Evolutionary conservation across 331 rosid species (phyloP), one percentile per base, ranked within the genome.

Genomic region (Stylosanthes scabra): DNA sequence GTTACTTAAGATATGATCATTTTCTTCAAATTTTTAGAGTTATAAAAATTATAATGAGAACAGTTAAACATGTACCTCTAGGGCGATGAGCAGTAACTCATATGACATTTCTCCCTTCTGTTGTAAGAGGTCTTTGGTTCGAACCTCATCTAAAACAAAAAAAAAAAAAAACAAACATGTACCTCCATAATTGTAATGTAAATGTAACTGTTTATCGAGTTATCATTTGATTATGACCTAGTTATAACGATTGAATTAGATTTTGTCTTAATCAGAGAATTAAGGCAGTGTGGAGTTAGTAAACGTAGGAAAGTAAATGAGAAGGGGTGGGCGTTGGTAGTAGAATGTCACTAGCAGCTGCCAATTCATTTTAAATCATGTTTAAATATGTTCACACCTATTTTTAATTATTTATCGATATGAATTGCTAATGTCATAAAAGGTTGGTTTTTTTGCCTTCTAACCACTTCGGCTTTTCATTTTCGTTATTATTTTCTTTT

Each of bases 261-360:
- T 14, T 9, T 46, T 11, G 59, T 50, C 46, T 49, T 67, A 67
- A 50, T 67, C 9, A 45, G 44, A 28, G 9, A 65, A 45, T 15
- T 44, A 66, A 20, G 9, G 61, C 29, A 9, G 61, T 15, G 8
- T 14, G 45, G 29, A 42, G 13, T 70, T 42, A 57, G 57, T 54
- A 58, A 59, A 64, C 45, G 64, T n/a, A 31, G 55, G n/a, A 16
- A 49, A 49, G 45, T 66, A 12, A 63, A 66, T 74, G 50, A 45
- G 73, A 57, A 29, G 73, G 8, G 80, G 8, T 75, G 60, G 60
- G 67, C 66, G 80, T 66, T 75, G 67, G 80, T 44, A 75, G 80
- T 44, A 66, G 50, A 2, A 34, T 34, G 80, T 75, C 74, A 57
- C 74, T 64, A 57, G 29, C 74, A 75, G 34, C 13, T 15, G 52